phyloP scores from a whole-genome alignment of 306 rosid genomes.

The Quercus gilva region DNA sequence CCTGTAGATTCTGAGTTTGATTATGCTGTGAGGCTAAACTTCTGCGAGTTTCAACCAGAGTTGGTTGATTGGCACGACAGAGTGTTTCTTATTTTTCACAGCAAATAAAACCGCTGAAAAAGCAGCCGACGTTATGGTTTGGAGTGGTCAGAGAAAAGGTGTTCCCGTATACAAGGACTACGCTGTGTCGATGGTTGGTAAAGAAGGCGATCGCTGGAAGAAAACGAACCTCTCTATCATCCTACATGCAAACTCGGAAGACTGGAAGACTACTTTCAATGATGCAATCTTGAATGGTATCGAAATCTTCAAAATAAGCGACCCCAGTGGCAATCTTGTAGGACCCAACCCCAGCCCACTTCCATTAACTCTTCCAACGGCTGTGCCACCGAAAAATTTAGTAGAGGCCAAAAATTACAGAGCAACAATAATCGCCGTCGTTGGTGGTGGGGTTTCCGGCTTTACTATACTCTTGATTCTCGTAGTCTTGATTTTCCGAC shows the following conservation, averaged over 20 bases:
- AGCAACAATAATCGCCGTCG: background rate
- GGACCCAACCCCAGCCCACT: slow-evolving; percentile 3
- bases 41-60: slow-evolving; percentile 8
- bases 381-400: background rate
- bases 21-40: slow-evolving; percentile 51
- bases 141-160: no score
- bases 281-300: background rate
- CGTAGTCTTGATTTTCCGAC: background rate
- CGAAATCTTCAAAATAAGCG: slow-evolving; percentile 1
- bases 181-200: background rate
- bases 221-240: background rate
- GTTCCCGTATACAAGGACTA: slow-evolving; percentile 6
- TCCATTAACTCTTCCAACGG: background rate
- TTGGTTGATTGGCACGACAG: background rate
- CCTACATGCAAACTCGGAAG: background rate
- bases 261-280: accelerated
- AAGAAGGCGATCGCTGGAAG: background rate
- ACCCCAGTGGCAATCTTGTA: background rate
- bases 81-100: slow-evolving; percentile 9
- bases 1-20: slow-evolving; percentile 37
- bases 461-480: background rate
- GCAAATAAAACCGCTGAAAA: background rate
- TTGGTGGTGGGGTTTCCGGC: background rate
- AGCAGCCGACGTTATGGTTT: background rate
- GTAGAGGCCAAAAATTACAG: background rate